A percentile compares a stretch with the other conserved stretches of the same genome.
These are phyloP conservation scores for Geranomyces variabilis DNA, from an alignment of 192 early-diverging fungal genomes.

Conservation along the genomic window DNA sequence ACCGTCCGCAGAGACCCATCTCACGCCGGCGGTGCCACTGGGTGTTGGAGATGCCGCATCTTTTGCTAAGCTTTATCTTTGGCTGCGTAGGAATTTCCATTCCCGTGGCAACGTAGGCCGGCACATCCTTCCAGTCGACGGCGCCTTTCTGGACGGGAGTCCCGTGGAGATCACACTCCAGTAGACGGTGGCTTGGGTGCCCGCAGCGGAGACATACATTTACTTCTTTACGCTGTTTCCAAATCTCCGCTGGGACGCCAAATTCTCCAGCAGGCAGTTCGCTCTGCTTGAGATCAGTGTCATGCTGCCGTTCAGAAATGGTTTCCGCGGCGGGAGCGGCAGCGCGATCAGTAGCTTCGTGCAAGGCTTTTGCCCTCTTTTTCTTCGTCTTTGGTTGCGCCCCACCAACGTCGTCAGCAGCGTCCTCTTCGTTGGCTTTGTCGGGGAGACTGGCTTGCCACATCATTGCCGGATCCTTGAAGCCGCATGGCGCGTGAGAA, in stretches of 20 bases:
- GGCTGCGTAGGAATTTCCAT: conserved; percentile 26
- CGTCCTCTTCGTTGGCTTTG: too few species aligned
- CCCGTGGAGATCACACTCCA: conserved; percentile 18
- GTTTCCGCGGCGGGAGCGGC: background rate
- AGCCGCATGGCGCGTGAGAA: too few species aligned
- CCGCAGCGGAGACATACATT: conserved; percentile 28
- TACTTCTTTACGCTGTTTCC: conserved; percentile 14
- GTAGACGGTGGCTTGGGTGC: conserved; percentile 21
- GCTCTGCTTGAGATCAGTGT: background rate
- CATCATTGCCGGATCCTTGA: too few species aligned
- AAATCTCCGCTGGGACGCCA: background rate
- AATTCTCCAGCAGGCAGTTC: background rate
- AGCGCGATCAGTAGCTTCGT: background rate
- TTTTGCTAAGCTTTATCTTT: background rate
- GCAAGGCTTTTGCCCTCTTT: background rate
- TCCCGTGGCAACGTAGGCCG: background rate
- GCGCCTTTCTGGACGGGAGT: background rate
- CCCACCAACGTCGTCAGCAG: too few species aligned
- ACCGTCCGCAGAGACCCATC: background rate
- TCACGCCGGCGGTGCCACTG: conserved; percentile 5
- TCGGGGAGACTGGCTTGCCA: too few species aligned
- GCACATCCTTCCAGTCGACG: conserved; percentile 11
- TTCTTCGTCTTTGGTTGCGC: background rate
- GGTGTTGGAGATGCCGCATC: conserved; percentile 5
- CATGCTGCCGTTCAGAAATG: conserved; percentile 5